Conservation (phyloP, 164 flowering plant genomes). For the Aristolochia californica region DNA sequence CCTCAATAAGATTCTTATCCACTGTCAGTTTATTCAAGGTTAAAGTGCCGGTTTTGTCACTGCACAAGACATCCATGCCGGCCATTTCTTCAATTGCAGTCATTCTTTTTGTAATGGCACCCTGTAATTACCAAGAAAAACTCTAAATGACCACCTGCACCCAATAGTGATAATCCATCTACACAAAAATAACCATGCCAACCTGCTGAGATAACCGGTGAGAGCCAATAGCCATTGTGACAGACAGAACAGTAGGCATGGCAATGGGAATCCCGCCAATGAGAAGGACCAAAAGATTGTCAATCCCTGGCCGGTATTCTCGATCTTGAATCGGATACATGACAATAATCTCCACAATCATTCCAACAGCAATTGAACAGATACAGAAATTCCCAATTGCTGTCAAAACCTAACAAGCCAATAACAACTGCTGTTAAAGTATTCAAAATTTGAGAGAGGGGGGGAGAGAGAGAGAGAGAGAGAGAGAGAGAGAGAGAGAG, state of each 20-base stretch:
- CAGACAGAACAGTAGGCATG: conserved; percentile 69
- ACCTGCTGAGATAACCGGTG: conserved; percentile 69
- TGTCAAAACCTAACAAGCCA: conserved; percentile 42
- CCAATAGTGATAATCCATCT: neutral
- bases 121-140: conserved; percentile 31
- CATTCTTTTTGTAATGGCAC: conserved; percentile 95
- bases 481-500: neutral
- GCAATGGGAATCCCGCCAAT: conserved; percentile 74
- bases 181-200: neutral
- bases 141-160: neutral
- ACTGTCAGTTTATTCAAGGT: conserved; percentile 79
- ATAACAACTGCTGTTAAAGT: neutral
- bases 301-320: conserved; percentile 50
- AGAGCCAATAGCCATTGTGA: conserved; percentile 76
- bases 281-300: conserved; percentile 56
- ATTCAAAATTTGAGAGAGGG: no score
- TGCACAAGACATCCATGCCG: conserved; percentile 94
- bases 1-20: conserved; percentile 87
- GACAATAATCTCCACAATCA: conserved; percentile 59
- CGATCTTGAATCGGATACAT: conserved; percentile 67
- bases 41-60: conserved; percentile 88
- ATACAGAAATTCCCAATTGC: conserved; percentile 77
- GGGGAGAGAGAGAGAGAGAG: no score
- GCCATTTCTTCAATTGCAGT: conserved; percentile 99
- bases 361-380: conserved; percentile 67